phyloP scores from a whole-genome alignment of 495 filamentous ascomycete genomes.

The Aspergillus cristatus region DNA sequence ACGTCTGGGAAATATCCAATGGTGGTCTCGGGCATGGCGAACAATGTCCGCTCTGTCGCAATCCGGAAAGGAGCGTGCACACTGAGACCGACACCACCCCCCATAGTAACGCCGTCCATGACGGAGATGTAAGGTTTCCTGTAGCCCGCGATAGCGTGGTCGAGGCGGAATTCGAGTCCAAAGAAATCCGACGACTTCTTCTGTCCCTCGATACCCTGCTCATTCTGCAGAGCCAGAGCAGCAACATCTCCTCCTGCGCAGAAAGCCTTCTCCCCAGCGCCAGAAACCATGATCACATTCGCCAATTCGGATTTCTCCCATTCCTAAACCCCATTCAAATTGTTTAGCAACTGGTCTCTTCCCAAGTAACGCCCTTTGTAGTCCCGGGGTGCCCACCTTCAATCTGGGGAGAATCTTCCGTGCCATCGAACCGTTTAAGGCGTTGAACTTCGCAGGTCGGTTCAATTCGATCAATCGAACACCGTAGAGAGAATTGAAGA shows the following conservation, averaged over 20 bases:
- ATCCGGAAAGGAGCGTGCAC: constrained; percentile 94
- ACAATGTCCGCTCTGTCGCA: constrained; percentile 87
- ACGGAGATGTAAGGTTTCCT: constrained; percentile 87
- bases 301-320: constrained; percentile 91
- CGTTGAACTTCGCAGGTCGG: constrained; percentile 80
- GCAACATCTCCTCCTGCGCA: constrained; percentile 91
- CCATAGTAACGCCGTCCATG: constrained; percentile 98
- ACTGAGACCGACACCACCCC: constrained; percentile 88
- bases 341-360: constrained; percentile 9
- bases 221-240: constrained; percentile 63
- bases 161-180: constrained; percentile 81
- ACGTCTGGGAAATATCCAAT: constrained; percentile 99
- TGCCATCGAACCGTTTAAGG: constrained; percentile 87
- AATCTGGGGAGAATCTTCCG: constrained; percentile 82
- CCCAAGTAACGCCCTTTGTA: background rate
- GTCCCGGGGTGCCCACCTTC: constrained; percentile 35
- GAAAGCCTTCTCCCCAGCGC: constrained; percentile 72
- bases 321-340: constrained; percentile 48
- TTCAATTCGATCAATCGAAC: constrained; percentile 91
- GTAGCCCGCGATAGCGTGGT: constrained; percentile 94
- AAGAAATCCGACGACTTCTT: constrained; percentile 74
- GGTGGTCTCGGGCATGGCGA: constrained; percentile 96
- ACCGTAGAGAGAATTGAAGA: constrained; percentile 81
- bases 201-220: constrained; percentile 55
- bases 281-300: constrained; percentile 87